Base-by-base conservation (phyloP, 2,329 filamentous ascomycete species). In the Amylocarpus encephaloides region DNA sequence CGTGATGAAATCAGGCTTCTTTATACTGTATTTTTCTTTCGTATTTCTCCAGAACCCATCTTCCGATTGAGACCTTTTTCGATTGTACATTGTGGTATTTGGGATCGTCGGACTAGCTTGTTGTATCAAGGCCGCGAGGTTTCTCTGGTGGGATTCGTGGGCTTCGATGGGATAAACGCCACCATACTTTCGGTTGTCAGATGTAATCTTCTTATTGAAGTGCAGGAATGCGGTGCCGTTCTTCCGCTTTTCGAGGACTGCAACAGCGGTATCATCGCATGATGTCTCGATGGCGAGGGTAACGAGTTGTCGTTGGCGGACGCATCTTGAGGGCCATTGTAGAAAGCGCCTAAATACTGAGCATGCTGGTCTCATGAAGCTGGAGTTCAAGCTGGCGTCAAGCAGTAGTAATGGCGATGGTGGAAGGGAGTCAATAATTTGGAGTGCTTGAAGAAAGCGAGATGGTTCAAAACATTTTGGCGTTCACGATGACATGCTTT, bases 241-340 rank as follows among this genome's bases (percentile, higher is more conserved):
- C 9, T 52, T 18, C 35, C 59, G 60, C 59, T 82, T 84, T 48
- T 87, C 80, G 35, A 96, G 75, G 43, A 97, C 70, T 29, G 92
- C 86, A 16, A 96, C 90, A 51, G 86, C 91, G 1, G 91, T 95
- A 71, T 97, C 92, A 70, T 97, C 92, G 75, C 92, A 93, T 2
- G 86, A 90, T 9, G 85, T 86, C 67, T 93, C 88, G 64, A 93
- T 90, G 46, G 86, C 86, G 43, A 92, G 77, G 5, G 78, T 82
- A 15, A 78, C 64, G 50, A 80, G 71, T 36, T 53, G 55, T 22
- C 68, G 69, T 15, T 52, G 57, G n/a, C 56, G 54, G 32, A 39
- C 2, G 50, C n/a, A 10, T 39, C 26, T 11, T 44, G 26, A 43
- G 9, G 38, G 10, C n/a, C 32, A 19, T 11, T 12, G 16, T 26